phyloP scores from a whole-genome alignment of 2,329 filamentous ascomycete genomes.

The Aspergillus clavatus region DNA sequence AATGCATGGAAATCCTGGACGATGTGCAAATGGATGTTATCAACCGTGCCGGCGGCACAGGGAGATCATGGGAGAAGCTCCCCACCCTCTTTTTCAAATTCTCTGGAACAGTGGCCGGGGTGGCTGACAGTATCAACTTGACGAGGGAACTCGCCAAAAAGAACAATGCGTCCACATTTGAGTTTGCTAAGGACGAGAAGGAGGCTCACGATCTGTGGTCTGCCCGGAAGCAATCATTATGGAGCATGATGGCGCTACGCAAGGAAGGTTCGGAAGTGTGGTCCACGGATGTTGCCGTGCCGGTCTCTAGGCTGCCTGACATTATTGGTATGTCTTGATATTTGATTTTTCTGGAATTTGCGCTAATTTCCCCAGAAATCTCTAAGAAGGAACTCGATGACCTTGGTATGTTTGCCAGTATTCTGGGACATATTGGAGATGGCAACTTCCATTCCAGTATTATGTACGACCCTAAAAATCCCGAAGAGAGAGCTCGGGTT shows the following conservation, averaged over 20 bases:
- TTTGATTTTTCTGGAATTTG: neutral
- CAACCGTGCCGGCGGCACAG: slow-evolving; percentile 60
- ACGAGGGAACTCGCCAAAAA: slow-evolving; percentile 63
- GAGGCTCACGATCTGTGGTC: slow-evolving; percentile 57
- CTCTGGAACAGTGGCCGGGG: slow-evolving; percentile 70
- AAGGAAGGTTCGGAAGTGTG: slow-evolving; percentile 55
- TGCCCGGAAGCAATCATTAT: slow-evolving; percentile 56
- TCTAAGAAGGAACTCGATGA: slow-evolving; percentile 87
- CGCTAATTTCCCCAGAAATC: slow-evolving; percentile 54
- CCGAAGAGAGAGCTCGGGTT: slow-evolving; percentile 67
- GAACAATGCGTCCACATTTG: slow-evolving; percentile 53
- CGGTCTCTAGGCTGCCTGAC: slow-evolving; percentile 57
- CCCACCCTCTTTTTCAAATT: slow-evolving; percentile 52
- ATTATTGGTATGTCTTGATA: slow-evolving; percentile 48
- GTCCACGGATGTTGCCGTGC: slow-evolving; percentile 59
- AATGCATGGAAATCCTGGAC: slow-evolving; percentile 62
- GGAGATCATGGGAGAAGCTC: slow-evolving; percentile 41
- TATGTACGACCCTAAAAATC: slow-evolving; percentile 71
- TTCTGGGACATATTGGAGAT: slow-evolving; percentile 85
- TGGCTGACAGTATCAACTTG: slow-evolving; percentile 68
- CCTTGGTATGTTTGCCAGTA: slow-evolving; percentile 78
- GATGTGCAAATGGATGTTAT: slow-evolving; percentile 62
- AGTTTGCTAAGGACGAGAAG: slow-evolving; percentile 51
- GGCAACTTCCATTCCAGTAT: slow-evolving; percentile 94
- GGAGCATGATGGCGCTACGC: slow-evolving; percentile 56